Base-by-base conservation (phyloP, 306 rosid genomes). In the Ziziphus jujuba region DNA sequence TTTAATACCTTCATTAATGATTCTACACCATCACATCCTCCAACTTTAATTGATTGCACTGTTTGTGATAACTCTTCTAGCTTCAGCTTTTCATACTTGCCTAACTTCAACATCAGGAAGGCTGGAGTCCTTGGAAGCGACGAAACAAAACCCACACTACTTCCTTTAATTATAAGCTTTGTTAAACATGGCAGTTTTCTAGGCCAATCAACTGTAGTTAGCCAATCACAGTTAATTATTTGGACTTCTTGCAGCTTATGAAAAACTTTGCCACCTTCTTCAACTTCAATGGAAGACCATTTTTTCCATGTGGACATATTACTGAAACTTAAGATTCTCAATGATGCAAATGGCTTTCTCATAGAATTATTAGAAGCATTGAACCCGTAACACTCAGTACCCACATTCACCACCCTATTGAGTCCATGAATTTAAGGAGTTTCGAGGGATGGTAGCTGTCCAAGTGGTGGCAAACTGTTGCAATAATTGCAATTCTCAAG, bases 111-210 rank as follows among this genome's bases (percentile, higher is more conserved):
- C 33, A 8, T 31, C 50, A 40, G 49, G 40, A 76, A 19, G 38
- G n/a, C 35, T 2, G 69, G 77, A 21, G 67, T 75, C 11, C 2
- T 56, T 20, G 74, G 82, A 35, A 72, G 60, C 5, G 70, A 36
- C 14, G 74, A 72, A 61, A 33, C 71, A 61, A 72, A 61, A 36
- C 53, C 54, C 56, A 61, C 33, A 21, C n/a, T n/a, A 74, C 67
- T n/a, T 14, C 14, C 7, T 50, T 35, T 5, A 19, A 66, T 22
- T 15, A 9, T 1, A 16, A 54, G 71, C 31, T 38, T 19, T 36
- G 61, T 69, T 50, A 68, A 59, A 35, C 71, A 75, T 10, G 38
- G 71, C 21, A 66, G 52, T 6, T 14, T 3, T 2, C 5, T 5
- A 35, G 24, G 71, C 11, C 53, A 20, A 20, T 52, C 33, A 19